phyloP scores from a whole-genome alignment of 257 asterid species.

The Salvia hispanica region DNA sequence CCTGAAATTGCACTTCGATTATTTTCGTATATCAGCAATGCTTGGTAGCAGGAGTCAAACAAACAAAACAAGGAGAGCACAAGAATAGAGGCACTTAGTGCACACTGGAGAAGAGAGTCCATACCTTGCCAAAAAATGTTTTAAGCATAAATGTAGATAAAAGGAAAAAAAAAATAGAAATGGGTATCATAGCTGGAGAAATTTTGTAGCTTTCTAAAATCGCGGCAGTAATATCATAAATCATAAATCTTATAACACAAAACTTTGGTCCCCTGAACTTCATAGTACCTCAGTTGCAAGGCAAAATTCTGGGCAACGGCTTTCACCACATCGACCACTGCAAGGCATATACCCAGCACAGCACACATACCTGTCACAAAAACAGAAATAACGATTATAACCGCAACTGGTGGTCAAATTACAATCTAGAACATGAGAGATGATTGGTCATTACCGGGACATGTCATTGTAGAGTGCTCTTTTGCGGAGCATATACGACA shows the following conservation, averaged over 20 bases:
- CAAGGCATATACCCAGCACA: conserved; percentile 99
- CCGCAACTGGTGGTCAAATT: conserved; percentile 15
- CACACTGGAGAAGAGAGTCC: neutral
- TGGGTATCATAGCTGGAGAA: conserved; percentile 12
- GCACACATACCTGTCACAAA: conserved; percentile 71
- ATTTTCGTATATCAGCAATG: neutral
- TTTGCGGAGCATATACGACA: conserved; percentile 90
- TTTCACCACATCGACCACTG: conserved; percentile 99
- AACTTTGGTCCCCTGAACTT: neutral
- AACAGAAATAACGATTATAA: conserved; percentile 15
- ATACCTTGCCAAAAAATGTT: conserved; percentile 5
- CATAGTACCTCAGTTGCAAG: conserved; percentile 93
- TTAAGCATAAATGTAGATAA: conserved; percentile 3
- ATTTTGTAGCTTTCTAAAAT: conserved; percentile 12
- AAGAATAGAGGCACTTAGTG: neutral
- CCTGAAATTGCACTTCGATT: conserved; percentile 56
- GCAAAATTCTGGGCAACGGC: conserved; percentile 92
- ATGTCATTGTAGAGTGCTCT: conserved; percentile 98
- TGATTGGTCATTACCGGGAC: conserved; percentile 64
- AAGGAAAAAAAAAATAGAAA: neutral
- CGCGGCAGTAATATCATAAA: neutral
- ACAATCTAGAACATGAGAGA: conserved; percentile 19
- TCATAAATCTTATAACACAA: neutral
- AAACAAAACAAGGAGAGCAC: neutral
- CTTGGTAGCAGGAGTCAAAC: conserved; percentile 13